A percentile compares a stretch with the other conserved stretches of the same genome.
phyloP scores from a whole-genome alignment of 441 rosid species.

The Syzygium malaccense region DNA sequence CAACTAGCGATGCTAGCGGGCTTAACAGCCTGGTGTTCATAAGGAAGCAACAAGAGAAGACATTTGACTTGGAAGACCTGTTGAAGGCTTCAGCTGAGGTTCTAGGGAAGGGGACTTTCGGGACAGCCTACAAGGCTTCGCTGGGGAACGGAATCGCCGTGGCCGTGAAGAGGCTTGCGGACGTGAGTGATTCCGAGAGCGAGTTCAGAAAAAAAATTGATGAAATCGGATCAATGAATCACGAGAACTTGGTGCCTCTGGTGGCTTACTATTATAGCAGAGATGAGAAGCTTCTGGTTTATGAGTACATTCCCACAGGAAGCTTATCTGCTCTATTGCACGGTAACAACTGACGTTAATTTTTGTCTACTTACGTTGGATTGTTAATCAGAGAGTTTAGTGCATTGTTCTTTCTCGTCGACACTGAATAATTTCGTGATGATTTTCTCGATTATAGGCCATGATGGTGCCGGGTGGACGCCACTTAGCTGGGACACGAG shows the following conservation, averaged over 20 bases:
- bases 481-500: neutral
- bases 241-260: slow-evolving; percentile 1
- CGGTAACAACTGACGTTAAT: neutral
- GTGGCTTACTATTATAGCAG: neutral
- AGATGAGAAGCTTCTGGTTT: slow-evolving; percentile 9
- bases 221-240: slow-evolving; percentile 3
- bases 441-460: neutral
- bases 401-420: neutral
- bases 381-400: neutral
- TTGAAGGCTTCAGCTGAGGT: slow-evolving; percentile 3
- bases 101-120: slow-evolving; percentile 7
- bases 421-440: neutral
- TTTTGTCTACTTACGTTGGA: too few species aligned
- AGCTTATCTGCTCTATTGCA: slow-evolving; percentile 4
- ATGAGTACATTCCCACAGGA: slow-evolving; percentile 1
- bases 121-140: slow-evolving; percentile 11
- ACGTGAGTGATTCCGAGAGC: neutral
- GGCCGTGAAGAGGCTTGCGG: slow-evolving; percentile 7
- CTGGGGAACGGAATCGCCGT: neutral
- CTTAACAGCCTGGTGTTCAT: neutral
- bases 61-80: slow-evolving; percentile 4
- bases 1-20: neutral
- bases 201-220: neutral
- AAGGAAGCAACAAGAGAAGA: neutral
- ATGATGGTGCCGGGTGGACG: neutral